A percentile compares a stretch with the other conserved stretches of the same genome.
These are phyloP conservation scores for Aspergillus piperis DNA, from an alignment of 2,329 filamentous ascomycete genomes.

Conservation along the genomic window DNA sequence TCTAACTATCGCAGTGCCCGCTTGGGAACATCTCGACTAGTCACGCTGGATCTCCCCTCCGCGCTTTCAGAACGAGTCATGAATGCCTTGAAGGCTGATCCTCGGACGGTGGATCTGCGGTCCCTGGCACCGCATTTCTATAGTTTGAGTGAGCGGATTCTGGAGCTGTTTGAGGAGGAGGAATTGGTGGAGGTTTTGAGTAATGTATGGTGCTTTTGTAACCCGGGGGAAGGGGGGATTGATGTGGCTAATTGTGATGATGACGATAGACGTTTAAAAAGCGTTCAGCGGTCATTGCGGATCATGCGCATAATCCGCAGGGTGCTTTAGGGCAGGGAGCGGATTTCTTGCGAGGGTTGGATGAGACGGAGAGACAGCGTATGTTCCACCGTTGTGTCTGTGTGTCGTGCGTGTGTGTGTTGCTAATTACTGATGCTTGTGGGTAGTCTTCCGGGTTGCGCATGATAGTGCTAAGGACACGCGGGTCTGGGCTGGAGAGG, in stretches of 20 bases:
- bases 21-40: slow-evolving; percentile 57
- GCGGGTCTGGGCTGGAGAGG: slow-evolving; percentile 69
- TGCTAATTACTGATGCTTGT: slow-evolving; percentile 21
- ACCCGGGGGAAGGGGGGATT: neutral
- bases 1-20: slow-evolving; percentile 38
- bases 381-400: slow-evolving; percentile 18
- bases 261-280: slow-evolving; percentile 69
- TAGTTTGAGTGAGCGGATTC: slow-evolving; percentile 76
- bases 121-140: slow-evolving; percentile 87
- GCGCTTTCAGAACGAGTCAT: slow-evolving; percentile 77
- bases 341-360: slow-evolving; percentile 83
- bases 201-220: slow-evolving; percentile 38
- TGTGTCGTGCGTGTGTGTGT: neutral
- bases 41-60: slow-evolving; percentile 78
- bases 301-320: slow-evolving; percentile 84
- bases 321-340: slow-evolving; percentile 66
- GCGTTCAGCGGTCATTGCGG: slow-evolving; percentile 77
- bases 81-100: slow-evolving; percentile 87
- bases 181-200: slow-evolving; percentile 72
- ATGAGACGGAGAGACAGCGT: slow-evolving; percentile 81
- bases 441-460: slow-evolving; percentile 66
- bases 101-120: slow-evolving; percentile 79
- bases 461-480: slow-evolving; percentile 72
- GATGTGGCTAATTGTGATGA: slow-evolving; percentile 1
- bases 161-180: slow-evolving; percentile 90